A percentile compares a stretch with the other conserved stretches of the same genome.
Evolutionary conservation across 139 green algal species (phyloP).

Genomic region (Spirogloea muscicola): DNA sequence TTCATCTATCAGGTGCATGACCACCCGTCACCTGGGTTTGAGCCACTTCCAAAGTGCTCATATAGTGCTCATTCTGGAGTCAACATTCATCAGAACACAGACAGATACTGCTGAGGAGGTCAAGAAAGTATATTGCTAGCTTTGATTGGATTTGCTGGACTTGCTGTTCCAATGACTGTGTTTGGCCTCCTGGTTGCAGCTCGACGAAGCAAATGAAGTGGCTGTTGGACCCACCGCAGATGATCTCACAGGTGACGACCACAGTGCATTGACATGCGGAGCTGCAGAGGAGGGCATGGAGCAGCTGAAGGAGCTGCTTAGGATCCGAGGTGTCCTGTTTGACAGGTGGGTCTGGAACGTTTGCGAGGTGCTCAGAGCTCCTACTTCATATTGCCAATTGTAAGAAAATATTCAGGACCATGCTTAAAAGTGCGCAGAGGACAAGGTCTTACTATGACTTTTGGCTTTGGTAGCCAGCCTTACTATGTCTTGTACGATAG

Average conservation of each 20-base stretch:
- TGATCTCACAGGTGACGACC: not conserved
- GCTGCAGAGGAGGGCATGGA: not conserved
- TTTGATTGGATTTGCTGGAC: too few species aligned
- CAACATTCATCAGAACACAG: too few species aligned
- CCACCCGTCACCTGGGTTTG: too few species aligned
- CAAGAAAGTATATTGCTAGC: too few species aligned
- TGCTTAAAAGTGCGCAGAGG: not conserved
- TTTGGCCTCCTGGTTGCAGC: slow-evolving; percentile 17
- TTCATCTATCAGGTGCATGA: slow-evolving; percentile 39
- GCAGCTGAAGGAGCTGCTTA: slow-evolving; percentile 13
- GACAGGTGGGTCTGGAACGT: not conserved
- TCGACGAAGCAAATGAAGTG: slow-evolving; percentile 37
- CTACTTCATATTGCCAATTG: not conserved
- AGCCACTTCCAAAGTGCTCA: too few species aligned
- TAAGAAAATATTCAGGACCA: not conserved
- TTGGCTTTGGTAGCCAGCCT: not conserved
- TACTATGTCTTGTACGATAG: not conserved
- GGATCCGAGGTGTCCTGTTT: not conserved
- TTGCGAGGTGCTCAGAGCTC: not conserved
- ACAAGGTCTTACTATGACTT: not conserved
- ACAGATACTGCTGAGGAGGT: too few species aligned
- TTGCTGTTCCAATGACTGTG: too few species aligned
- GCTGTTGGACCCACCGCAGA: not conserved
- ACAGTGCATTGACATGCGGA: not conserved
- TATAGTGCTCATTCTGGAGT: too few species aligned